Evolutionary conservation across 2,329 filamentous ascomycete genomes (phyloP).

Genomic region (Fonsecaea multimorphosa): DNA sequence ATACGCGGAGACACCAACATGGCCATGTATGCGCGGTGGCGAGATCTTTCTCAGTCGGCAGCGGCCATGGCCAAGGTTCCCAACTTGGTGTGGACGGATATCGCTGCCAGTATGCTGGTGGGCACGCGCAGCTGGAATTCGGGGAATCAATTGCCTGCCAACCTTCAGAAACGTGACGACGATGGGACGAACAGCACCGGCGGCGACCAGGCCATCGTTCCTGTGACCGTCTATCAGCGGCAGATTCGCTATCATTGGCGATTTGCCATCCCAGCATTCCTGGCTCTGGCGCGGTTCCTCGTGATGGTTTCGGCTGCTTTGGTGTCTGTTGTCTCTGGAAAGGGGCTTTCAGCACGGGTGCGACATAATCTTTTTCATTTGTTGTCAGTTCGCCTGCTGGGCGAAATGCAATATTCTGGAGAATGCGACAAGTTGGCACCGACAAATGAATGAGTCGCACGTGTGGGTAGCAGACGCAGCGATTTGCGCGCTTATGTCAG

Average conservation of each 20-base stretch:
- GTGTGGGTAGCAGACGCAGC: conserved; percentile 25
- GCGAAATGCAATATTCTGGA: conserved; percentile 23
- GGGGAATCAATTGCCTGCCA: conserved; percentile 15
- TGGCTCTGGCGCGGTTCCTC: conserved; percentile 47
- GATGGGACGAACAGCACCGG: conserved; percentile 12
- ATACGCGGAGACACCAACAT: conserved; percentile 48
- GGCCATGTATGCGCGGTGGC: conserved; percentile 51
- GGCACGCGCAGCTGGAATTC: conserved; percentile 45
- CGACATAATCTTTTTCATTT: conserved; percentile 31
- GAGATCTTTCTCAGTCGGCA: conserved; percentile 44
- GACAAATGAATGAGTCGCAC: conserved; percentile 29
- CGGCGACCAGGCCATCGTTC: conserved; percentile 22
- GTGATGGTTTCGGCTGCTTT: conserved; percentile 46
- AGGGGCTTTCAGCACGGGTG: conserved; percentile 22
- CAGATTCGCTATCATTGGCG: conserved; percentile 44
- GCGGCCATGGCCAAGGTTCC: conserved; percentile 46
- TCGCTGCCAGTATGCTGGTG: conserved; percentile 52
- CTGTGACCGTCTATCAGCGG: conserved; percentile 41
- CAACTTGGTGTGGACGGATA: conserved; percentile 55
- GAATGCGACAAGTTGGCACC: conserved; percentile 28
- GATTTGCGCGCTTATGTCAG: conserved; percentile 14
- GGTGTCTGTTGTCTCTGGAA: conserved; percentile 46
- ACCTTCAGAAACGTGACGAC: conserved; percentile 29
- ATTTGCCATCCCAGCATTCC: conserved; percentile 46
- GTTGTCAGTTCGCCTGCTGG: conserved; percentile 27